Evolutionary conservation across 164 flowering plant species (phyloP).

Genomic region (Umbellularia californica): DNA sequence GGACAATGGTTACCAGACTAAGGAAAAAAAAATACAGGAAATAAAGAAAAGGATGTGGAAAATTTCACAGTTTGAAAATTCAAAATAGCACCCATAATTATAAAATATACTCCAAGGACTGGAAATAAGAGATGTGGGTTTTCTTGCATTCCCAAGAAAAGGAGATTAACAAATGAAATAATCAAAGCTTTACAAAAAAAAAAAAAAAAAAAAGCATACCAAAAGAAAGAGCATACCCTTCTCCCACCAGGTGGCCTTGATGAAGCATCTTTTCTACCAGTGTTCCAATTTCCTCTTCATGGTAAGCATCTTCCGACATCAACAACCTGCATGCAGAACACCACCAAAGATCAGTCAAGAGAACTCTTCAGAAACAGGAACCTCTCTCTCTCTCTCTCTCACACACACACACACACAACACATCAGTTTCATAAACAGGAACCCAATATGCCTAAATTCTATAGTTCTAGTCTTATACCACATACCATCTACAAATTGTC

Average conservation of each 20-base stretch:
- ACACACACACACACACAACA: too few relatives aligned
- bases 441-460: neutral
- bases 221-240: conserved; percentile 54
- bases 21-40: neutral
- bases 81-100: neutral
- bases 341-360: neutral
- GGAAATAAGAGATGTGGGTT: neutral
- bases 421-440: neutral
- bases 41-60: neutral
- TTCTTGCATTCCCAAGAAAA: neutral
- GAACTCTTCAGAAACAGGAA: too few relatives aligned
- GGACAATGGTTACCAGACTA: neutral
- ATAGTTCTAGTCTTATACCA: neutral
- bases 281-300: conserved; percentile 41
- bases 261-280: conserved; percentile 49
- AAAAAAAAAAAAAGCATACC: neutral
- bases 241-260: conserved; percentile 61
- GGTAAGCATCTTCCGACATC: conserved; percentile 62
- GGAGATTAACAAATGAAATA: neutral
- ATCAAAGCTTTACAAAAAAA: neutral
- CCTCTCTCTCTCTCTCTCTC: too few relatives aligned
- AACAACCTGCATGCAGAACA: conserved; percentile 45
- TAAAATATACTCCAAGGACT: too few relatives aligned
- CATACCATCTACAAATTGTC: neutral
- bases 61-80: too few relatives aligned